Base-by-base conservation (phyloP, 345 rosid species). In the Eucalyptus shirleyi region DNA sequence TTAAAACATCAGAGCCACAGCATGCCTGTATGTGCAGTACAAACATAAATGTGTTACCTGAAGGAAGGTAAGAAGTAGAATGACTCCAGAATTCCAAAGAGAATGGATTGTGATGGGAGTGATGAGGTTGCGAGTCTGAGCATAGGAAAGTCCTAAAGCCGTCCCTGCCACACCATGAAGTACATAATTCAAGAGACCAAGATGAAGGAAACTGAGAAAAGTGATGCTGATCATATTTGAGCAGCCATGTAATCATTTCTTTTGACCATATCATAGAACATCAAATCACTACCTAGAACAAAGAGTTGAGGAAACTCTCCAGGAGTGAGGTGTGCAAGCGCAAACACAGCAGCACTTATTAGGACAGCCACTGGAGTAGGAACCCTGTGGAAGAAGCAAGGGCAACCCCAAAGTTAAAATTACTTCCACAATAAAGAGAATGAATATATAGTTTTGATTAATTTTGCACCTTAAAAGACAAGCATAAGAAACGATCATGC, bases 281-380 rank as follows among this genome's bases (percentile, higher is more conserved):
- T 37, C 28, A 40, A 77, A 77, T 37, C 15, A 6, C 83, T 92
- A 98, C 99, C 98, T 88, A 97, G 91, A 40, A 96, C 92, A 92
- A 96, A 97, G 67, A 98, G 92, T 94, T 96, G 98, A 37, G 99
- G 98, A 91, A 98, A 98, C 93, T 97, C 95, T 90, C 98, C 98
- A 6, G 96, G 98, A 87, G 99, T 95, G 88, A 97, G 95, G 91
- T 97, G 99, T 40, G 99, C 99, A 83, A 96, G 90, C 13, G 98
- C 98, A 93, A 98, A 98, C 81, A 94, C 98, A 90, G 98, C 98
- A 53, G 99, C 96, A 93, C 99, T 97, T 88, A 97, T 93, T 26
- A 94, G 89, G 49, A 96, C 93, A 16, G 99, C 92, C 89, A 97
- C 90, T 14, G 99, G 99, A 11, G 98, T 97, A 17, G 98, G 97